These are phyloP conservation scores for Spathaspora arborariae DNA, from an alignment of 805 yeast species.

Conservation along the genomic window DNA sequence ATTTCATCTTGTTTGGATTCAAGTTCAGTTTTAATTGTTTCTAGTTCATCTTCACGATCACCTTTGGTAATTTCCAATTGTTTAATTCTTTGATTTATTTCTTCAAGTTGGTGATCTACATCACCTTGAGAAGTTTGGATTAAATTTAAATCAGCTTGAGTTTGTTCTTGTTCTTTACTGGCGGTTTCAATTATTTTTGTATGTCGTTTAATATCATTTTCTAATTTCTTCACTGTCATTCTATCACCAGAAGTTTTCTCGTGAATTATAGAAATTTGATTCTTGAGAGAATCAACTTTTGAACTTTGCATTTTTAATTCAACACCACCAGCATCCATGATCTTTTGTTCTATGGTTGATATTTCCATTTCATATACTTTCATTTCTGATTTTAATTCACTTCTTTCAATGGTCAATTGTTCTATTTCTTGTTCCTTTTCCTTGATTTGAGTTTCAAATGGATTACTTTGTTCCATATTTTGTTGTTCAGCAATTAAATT, in stretches of 20 bases:
- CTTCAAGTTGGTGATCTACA: slow-evolving; percentile 28
- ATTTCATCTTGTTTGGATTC: slow-evolving; percentile 43
- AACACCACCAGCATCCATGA: slow-evolving; percentile 90
- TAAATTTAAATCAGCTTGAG: slow-evolving; percentile 21
- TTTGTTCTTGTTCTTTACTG: slow-evolving; percentile 39
- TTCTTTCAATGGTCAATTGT: slow-evolving; percentile 13
- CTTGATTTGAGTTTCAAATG: slow-evolving; percentile 38
- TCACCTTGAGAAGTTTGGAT: slow-evolving; percentile 17
- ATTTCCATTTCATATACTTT: slow-evolving; percentile 54
- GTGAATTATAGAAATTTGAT: slow-evolving; percentile 57
- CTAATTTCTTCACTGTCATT: slow-evolving; percentile 54
- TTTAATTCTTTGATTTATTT: slow-evolving; percentile 24
- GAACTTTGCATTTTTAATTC: slow-evolving; percentile 74
- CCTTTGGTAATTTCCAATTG: slow-evolving; percentile 36
- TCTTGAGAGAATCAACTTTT: slow-evolving; percentile 71
- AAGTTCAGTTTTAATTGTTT: slow-evolving; percentile 22
- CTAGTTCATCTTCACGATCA: slow-evolving; percentile 37
- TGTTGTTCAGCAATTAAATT: slow-evolving; percentile 40
- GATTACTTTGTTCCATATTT: slow-evolving; percentile 19
- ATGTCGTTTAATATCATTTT: slow-evolving; percentile 58
- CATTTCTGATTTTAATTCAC: slow-evolving; percentile 49
- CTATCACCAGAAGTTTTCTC: slow-evolving; percentile 57
- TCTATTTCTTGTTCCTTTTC: slow-evolving; percentile 21
- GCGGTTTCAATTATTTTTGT: slow-evolving; percentile 44
- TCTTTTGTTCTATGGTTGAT: slow-evolving; percentile 61